Evolutionary conservation across 495 filamentous ascomycete species (phyloP), one percentile per base, ranked within the genome.

Genomic region (Cercophora sp.): DNA sequence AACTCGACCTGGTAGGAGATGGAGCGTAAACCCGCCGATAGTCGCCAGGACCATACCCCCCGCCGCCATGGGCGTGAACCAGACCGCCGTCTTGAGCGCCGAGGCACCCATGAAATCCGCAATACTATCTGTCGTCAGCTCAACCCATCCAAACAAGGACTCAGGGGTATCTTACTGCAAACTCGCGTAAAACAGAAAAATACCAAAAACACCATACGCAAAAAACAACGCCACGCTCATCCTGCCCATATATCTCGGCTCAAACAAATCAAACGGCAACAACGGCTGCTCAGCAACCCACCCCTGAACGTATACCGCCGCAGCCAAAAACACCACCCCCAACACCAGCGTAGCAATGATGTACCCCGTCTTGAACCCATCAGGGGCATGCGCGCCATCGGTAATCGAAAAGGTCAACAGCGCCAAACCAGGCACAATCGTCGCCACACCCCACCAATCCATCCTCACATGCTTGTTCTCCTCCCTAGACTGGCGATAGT

Each of bases 341-440:
- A 83, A 29, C 23, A 84, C 66, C 16, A 89, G 79, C 2, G 79
- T 78, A 25, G 82, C 67, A 16, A 72, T 74, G 36, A 91, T 85
- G 54, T 92, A 89, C 11, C 87, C 85, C 2, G 86, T 88, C 29
- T 57, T 67, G 87, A 88, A 94, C 5, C 84, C 79, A 13, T 85
- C 58, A 0, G 83, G 79, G 0, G 87, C 86, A 61, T 86, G 79
- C 0, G 84, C 79, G 19, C 80, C 82, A 20, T 91, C 85, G 3
- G 88, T 91, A 54, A 94, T 80, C 8, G 89, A 85, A 60, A 85
- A 94, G 0, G 92, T 85, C 24, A 89, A 69, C 5, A 96, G 75
- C 18, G 88, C 72, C 18, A 89, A 62, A 0, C 84, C 89, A 0
- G 78, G 73, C 0, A 89, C 75, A 11, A 87, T 85, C 8, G 87